Base-by-base conservation (phyloP, 305 asterid genomes). In the Lippia alba region DNA sequence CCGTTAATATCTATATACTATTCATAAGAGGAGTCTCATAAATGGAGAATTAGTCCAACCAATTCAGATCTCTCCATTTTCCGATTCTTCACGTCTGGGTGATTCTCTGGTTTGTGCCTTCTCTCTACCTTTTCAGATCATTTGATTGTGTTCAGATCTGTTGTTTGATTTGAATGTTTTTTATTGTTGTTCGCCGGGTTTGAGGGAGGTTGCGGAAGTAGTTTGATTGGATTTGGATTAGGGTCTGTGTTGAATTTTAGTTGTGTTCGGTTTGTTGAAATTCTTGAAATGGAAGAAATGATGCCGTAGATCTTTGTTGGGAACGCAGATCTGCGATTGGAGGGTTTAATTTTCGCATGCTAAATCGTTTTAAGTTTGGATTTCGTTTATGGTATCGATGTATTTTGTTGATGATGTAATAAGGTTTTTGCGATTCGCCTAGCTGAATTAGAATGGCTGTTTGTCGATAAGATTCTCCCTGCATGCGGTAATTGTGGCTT, bases 261-360 rank as follows among this genome's bases (percentile, higher is more conserved):
- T 49, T 56, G 41, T 24, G 48, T 76, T 56, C 12, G 41, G 9
- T 16, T 56, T 53, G 50, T 50, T 56, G 7, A 48, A 34, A 19
- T 61, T 60, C 8, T 1, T 54, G 11, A 46, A 15, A 4, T n/a
- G 7, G 30, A 30, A 34, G 34, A 39, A 62, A 40, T 24, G 40
- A 10, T 24, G 24, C 18, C 20, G 51, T 56, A 16, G 74, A 62
- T 53, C 63, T 45, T 54, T 5, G 9, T 55, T 14, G 62, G 55
- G 45, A 44, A 8, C 50, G 1, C 62, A 72, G 78, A 77, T 77
- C 78, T 61, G 15, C 15, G n/a, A 15, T 71, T 66, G 16, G 16
- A 5, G 8, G 14, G 12, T 1, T 46, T 48, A 19, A 3, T 41
- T 40, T 18, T 34, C 49, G 14, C 5, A 6, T 46, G 12, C 12